phyloP scores from a whole-genome alignment of 2,329 filamentous ascomycete genomes.

The Pyrenophora teres region DNA sequence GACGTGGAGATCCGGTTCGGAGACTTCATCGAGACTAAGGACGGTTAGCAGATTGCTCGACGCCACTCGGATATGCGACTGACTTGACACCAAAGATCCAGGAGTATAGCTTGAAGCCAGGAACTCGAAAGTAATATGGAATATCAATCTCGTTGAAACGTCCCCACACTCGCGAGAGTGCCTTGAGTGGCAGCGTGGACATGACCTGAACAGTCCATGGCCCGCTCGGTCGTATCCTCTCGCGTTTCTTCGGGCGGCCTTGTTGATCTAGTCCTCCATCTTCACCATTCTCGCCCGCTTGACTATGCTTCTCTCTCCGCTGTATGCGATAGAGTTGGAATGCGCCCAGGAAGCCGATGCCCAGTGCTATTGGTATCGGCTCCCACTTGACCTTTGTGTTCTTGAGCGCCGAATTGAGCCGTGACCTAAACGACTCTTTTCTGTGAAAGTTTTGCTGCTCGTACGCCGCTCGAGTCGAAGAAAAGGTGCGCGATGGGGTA shows the following conservation, averaged over 20 bases:
- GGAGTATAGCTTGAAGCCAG: conserved; percentile 89
- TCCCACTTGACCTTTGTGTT: conserved; percentile 81
- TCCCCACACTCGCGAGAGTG: conserved; percentile 86
- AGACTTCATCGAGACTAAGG: conserved; percentile 76
- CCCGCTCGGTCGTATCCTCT: conserved; percentile 76
- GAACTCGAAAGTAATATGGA: conserved; percentile 83
- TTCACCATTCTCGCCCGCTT: conserved; percentile 51
- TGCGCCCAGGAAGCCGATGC: conserved; percentile 80
- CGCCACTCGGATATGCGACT: conserved; percentile 8
- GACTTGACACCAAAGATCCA: conserved; percentile 87
- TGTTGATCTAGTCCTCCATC: conserved; percentile 47
- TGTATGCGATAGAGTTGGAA: conserved; percentile 82
- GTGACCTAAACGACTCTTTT: conserved; percentile 61
- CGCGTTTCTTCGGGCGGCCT: conserved; percentile 57
- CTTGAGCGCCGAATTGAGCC: conserved; percentile 62
- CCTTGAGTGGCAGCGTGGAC: conserved; percentile 90
- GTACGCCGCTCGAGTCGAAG: conserved; percentile 48
- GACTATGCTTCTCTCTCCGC: conserved; percentile 53
- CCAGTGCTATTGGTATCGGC: conserved; percentile 84
- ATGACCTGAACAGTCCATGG: conserved; percentile 95
- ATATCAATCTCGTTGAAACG: conserved; percentile 88
- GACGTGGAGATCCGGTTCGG: conserved; percentile 82
- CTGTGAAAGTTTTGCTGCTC: conserved; percentile 50
- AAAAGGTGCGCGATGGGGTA: conserved; percentile 38
- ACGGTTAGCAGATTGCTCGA: conserved; percentile 47